Percentiles rank a stretch among this genome's conserved stretches.
Evolutionary conservation across 495 filamentous ascomycete genomes (phyloP).

Genomic region (Talaromyces thailandensis): DNA sequence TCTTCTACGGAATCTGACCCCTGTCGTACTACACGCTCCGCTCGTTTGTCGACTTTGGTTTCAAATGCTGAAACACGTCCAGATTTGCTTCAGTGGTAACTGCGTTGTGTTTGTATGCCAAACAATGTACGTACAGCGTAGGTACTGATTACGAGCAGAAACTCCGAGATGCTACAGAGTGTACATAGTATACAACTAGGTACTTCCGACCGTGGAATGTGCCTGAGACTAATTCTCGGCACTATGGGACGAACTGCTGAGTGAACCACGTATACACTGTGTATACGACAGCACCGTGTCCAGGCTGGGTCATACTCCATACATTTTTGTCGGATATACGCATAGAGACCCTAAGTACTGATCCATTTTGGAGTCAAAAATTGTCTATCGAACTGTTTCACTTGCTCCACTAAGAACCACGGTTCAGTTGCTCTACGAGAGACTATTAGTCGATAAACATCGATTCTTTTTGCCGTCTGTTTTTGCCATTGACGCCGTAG

Average conservation of each 20-base stretch:
- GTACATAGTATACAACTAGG: background rate
- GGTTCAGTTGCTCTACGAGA: background rate
- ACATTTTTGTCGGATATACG: background rate
- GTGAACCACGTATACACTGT: background rate
- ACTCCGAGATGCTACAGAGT: background rate
- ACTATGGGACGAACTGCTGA: background rate
- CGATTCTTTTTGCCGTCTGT: background rate
- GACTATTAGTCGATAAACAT: background rate
- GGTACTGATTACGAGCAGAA: too few relatives aligned
- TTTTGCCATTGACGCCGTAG: too few relatives aligned
- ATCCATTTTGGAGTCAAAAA: too few relatives aligned
- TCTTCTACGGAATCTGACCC: background rate
- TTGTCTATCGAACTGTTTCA: background rate
- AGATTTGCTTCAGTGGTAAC: background rate
- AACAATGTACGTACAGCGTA: too few relatives aligned
- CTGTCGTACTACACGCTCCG: background rate
- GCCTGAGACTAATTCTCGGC: background rate
- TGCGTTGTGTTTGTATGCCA: background rate
- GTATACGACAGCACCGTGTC: background rate
- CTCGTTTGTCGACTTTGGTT: background rate
- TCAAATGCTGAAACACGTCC: background rate
- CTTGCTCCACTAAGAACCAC: background rate
- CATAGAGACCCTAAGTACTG: background rate
- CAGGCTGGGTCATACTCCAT: background rate
- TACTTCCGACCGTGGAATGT: background rate